Evolutionary conservation across 2,329 filamentous ascomycete species (phyloP).

Genomic region (Sclerotinia sclerotiorum): DNA sequence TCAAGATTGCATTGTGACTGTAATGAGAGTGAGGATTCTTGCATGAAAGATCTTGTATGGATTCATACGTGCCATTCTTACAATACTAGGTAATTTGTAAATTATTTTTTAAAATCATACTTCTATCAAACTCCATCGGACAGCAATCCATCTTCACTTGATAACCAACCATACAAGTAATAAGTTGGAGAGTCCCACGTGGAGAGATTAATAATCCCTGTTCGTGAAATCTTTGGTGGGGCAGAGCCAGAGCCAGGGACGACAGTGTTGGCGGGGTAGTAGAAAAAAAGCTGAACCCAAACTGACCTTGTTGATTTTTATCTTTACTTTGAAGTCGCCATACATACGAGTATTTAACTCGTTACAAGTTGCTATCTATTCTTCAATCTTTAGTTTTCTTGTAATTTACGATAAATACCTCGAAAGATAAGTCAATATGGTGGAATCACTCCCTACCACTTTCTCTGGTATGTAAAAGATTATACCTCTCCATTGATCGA

Average conservation of each 20-base stretch:
- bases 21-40: background rate
- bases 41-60: background rate
- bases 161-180: background rate
- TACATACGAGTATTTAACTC: background rate
- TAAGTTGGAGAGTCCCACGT: background rate
- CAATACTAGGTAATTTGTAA: too few relatives aligned
- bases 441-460: slow-evolving; percentile 20
- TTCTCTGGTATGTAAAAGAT: slow-evolving; percentile 19
- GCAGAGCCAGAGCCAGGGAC: background rate
- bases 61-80: background rate
- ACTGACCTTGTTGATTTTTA: background rate
- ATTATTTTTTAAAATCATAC: background rate
- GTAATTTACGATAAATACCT: background rate
- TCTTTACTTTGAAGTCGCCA: background rate
- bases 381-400: background rate
- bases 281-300: slow-evolving; percentile 1
- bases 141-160: background rate
- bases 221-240: background rate
- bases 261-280: slow-evolving; percentile 3
- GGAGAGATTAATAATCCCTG: background rate
- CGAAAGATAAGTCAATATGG: background rate
- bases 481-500: too few relatives aligned
- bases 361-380: background rate
- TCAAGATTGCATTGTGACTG: background rate
- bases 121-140: background rate